Evolutionary conservation across 106 monocot genomes (phyloP).

Genomic region (Hemerocallis citrina): DNA sequence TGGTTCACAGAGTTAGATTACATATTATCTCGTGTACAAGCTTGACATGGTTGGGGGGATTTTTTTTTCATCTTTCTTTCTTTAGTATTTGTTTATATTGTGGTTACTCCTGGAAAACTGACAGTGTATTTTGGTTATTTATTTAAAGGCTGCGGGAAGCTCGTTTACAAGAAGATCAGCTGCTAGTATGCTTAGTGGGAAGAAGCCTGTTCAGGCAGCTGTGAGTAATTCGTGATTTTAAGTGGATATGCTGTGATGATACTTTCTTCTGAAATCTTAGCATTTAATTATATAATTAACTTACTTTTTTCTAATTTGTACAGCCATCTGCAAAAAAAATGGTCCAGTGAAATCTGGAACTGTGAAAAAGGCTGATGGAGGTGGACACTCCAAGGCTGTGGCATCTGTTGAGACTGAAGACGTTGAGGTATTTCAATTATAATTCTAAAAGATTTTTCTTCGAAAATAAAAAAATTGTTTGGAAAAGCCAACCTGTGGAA

Average conservation of each 20-base stretch:
- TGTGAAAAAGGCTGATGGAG: constrained; percentile 64
- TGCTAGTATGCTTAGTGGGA: constrained; percentile 99
- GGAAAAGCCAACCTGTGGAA: too few species aligned
- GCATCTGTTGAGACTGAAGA: constrained; percentile 60
- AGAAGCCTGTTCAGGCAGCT: constrained; percentile 57
- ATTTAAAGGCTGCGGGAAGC: constrained; percentile 34
- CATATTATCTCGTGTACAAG: too few species aligned
- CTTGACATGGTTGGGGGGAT: too few species aligned
- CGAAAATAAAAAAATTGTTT: too few species aligned
- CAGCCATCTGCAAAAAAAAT: constrained; percentile 50
- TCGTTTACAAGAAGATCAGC: constrained; percentile 76
- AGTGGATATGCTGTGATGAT: background rate
- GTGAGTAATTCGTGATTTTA: constrained; percentile 27
- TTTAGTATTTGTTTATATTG: too few species aligned
- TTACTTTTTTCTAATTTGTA: constrained; percentile 3
- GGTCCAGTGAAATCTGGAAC: constrained; percentile 43
- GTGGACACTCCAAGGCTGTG: constrained; percentile 37
- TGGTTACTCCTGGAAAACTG: too few species aligned
- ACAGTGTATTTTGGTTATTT: too few species aligned
- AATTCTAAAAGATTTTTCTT: too few species aligned
- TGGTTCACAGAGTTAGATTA: too few species aligned
- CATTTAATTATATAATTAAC: background rate
- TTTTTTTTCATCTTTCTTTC: too few species aligned
- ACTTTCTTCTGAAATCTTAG: background rate
- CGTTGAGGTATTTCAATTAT: constrained; percentile 57